phyloP scores from a whole-genome alignment of 306 rosid species.

The Luffa acutangula region DNA sequence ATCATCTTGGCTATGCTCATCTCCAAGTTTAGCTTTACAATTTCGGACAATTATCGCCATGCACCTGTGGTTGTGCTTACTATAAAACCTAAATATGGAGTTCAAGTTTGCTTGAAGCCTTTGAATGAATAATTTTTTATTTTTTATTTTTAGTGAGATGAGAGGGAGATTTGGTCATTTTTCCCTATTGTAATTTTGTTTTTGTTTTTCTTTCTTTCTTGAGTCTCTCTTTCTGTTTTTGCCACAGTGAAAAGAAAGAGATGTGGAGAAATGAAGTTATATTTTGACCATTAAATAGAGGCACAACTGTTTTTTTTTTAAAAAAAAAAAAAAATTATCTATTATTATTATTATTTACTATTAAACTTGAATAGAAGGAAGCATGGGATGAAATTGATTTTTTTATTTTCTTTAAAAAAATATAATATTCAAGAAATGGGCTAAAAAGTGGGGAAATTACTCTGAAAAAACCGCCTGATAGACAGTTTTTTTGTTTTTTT shows the following conservation, averaged over 20 bases:
- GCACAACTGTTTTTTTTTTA: not conserved
- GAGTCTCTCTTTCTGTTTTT: constrained; percentile 2
- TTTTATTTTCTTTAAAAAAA: too few species aligned
- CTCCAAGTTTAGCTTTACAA: constrained; percentile 51
- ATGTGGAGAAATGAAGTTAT: not conserved
- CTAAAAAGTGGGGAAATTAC: not conserved
- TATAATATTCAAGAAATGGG: not conserved
- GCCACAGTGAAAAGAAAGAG: not conserved
- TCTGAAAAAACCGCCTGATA: too few species aligned
- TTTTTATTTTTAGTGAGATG: not conserved
- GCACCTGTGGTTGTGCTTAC: constrained; percentile 87
- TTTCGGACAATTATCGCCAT: constrained; percentile 61
- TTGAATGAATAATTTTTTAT: constrained; percentile 6
- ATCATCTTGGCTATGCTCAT: constrained; percentile 77
- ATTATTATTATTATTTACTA: not conserved
- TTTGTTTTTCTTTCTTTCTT: not conserved
- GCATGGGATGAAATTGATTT: too few species aligned
- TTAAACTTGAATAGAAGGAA: not conserved
- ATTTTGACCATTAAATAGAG: not conserved
- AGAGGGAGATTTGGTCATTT: not conserved
- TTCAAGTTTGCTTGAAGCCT: constrained; percentile 75
- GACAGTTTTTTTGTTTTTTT: too few species aligned
- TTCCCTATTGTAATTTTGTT: not conserved
- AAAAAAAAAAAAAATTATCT: too few species aligned
- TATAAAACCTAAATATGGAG: constrained; percentile 81